Conservation (phyloP, 768 basidiomycete genomes). For the Scleroderma citrinum region DNA sequence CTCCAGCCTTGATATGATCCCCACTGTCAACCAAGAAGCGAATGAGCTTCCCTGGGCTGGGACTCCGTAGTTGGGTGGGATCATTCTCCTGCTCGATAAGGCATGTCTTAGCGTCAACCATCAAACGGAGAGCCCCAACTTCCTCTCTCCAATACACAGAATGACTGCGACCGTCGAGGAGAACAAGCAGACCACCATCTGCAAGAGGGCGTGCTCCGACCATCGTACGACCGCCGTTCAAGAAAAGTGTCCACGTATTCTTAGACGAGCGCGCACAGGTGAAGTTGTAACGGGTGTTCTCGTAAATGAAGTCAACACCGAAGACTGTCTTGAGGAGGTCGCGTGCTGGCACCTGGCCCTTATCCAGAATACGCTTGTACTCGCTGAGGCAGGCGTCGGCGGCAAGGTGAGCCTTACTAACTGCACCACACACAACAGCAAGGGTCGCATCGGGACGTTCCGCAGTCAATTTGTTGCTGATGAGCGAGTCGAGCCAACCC, state of each 20-base stretch:
- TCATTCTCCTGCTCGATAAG: constrained; percentile 99
- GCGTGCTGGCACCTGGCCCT: constrained; percentile 94
- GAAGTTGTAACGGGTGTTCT: constrained; percentile 91
- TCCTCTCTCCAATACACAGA: constrained; percentile 98
- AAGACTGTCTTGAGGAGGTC: constrained; percentile 97
- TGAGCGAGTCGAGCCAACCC: constrained; percentile 96
- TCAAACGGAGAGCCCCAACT: constrained; percentile 86
- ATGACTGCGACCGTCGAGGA: constrained; percentile 91
- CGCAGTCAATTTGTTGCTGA: constrained; percentile 94
- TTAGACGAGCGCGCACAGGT: constrained; percentile 88
- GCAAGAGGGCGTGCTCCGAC: constrained; percentile 91
- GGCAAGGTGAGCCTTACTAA: constrained; percentile 89
- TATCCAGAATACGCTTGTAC: constrained; percentile 94
- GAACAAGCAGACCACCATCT: constrained; percentile 89
- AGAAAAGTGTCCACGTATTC: constrained; percentile 88
- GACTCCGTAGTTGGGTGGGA: constrained; percentile 93
- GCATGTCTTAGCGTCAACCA: constrained; percentile 97
- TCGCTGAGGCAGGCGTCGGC: constrained; percentile 87
- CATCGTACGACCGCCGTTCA: constrained; percentile 90
- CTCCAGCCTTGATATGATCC: constrained; percentile 94
- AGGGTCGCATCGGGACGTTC: constrained; percentile 91
- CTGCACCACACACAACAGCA: constrained; percentile 94
- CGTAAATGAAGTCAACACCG: constrained; percentile 95
- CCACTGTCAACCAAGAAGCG: constrained; percentile 94
- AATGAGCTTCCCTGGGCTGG: constrained; percentile 94